Base-by-base conservation (phyloP, 148 eudicot genomes). In the Vaccinium corymbosum region DNA sequence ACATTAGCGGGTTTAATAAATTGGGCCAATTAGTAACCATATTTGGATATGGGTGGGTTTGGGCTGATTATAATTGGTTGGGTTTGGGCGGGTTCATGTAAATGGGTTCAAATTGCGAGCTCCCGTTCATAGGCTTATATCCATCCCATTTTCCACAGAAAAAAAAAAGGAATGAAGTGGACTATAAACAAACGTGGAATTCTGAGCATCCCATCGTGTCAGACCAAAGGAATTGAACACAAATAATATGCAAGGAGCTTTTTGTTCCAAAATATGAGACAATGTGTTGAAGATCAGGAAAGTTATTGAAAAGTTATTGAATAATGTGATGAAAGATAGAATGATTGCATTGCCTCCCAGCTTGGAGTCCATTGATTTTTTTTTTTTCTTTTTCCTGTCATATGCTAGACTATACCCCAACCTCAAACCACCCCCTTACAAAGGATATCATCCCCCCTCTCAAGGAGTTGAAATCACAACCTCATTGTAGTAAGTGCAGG, bases 271-370 rank as follows among this genome's bases (percentile, higher is more conserved):
- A 10, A 50, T 50, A 51, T 50, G 27, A 50, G 32, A 10, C 35
- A 49, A 76, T 76, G 79, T 76, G 29, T 76, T 13, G 20, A 27
- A 22, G 56, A 76, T 22, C 16, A 10, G 52, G 13, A 50, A n/a
- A 48, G 7, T 50, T 51, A 6, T 25, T 51, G 79, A 32, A 51
- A n/a, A 48, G 7, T 50, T 51, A 6, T 25, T 51, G 79, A 32
- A 51, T 35, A 56, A 79, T 35, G 50, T 35, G 70, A 79, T 35
- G 68, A 57, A 57, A 79, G 81, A 79, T 35, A 17, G 20, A 16
- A n/a, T 13, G 15, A 79, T n/a, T 79, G 15, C 66, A 27, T n/a
- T 79, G 50, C 22, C 49, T 17, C 25, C 20, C 25, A 19, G 25
- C 27, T 79, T 49, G 7, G 66, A 79, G 61, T 35, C 16, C 10